Evolutionary conservation across 805 yeast genomes (phyloP).

Genomic region (Candida odintsovae): DNA sequence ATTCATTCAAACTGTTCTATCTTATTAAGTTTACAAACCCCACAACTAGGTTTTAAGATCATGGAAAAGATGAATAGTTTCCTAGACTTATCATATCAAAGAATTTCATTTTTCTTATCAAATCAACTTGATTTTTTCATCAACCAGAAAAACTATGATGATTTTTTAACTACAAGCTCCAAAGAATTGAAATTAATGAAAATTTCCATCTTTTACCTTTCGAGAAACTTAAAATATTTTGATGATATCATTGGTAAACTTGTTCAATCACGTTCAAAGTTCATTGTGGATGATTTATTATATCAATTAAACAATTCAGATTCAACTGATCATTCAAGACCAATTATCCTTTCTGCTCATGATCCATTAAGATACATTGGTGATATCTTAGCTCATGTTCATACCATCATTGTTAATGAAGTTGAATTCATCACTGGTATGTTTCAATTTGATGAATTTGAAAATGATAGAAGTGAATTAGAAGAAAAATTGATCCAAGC

Average conservation of each 20-base stretch:
- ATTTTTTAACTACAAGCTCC: conserved; percentile 5
- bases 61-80: conserved; percentile 51
- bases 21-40: conserved; percentile 64
- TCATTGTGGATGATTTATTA: conserved; percentile 61
- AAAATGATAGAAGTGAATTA: conserved; percentile 24
- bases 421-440: conserved; percentile 65
- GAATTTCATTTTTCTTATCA: conserved; percentile 40
- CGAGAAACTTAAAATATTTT: conserved; percentile 44
- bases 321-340: conserved; percentile 28
- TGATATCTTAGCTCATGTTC: conserved; percentile 83
- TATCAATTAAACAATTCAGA: conserved; percentile 39
- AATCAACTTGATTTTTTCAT: conserved; percentile 22
- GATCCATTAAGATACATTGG: conserved; percentile 83
- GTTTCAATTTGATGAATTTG: conserved; percentile 35
- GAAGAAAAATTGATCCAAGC: conserved; percentile 23
- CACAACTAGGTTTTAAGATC: conserved; percentile 57
- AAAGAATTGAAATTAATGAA: conserved; percentile 24
- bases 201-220: conserved; percentile 28
- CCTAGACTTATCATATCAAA: conserved; percentile 48
- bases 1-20: conserved; percentile 67
- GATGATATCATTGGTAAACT: conserved; percentile 56
- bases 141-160: conserved; percentile 12
- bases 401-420: conserved; percentile 82
- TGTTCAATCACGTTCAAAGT: conserved; percentile 62
- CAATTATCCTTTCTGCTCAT: conserved; percentile 61